These are phyloP conservation scores for Alloteropsis semialata DNA, from an alignment of 176 grass and related monocot genomes.

Conservation along the genomic window DNA sequence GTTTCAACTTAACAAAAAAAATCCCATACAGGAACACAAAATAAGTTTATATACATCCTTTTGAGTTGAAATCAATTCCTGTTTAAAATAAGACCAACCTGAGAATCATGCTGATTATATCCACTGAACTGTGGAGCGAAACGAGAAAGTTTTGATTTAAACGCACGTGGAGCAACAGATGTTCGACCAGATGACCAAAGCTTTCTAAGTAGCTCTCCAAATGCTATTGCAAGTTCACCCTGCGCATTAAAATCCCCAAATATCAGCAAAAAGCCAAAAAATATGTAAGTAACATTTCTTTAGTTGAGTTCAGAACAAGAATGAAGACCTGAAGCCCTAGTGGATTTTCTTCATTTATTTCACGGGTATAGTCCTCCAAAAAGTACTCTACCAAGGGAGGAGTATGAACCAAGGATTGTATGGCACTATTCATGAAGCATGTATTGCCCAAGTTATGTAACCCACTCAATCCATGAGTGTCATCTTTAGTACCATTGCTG, in stretches of 20 bases:
- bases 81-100: slow-evolving; percentile 50
- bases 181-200: slow-evolving; percentile 75
- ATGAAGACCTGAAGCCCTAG: slow-evolving; percentile 81
- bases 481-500: slow-evolving; percentile 63
- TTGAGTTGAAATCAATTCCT: background rate
- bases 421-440: slow-evolving; percentile 98
- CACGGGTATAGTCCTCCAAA: slow-evolving; percentile 71
- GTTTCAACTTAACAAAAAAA: background rate
- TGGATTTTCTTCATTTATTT: slow-evolving; percentile 98
- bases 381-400: slow-evolving; percentile 89
- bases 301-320: background rate
- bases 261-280: slow-evolving; percentile 2
- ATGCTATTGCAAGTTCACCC: slow-evolving; percentile 95
- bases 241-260: slow-evolving; percentile 31
- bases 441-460: slow-evolving; percentile 98
- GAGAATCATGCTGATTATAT: slow-evolving; percentile 99
- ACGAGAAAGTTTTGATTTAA: slow-evolving; percentile 88
- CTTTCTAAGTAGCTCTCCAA: slow-evolving; percentile 87
- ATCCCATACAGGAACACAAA: background rate
- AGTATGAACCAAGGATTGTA: slow-evolving; percentile 93
- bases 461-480: slow-evolving; percentile 73
- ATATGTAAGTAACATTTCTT: background rate
- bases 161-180: slow-evolving; percentile 82
- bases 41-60: background rate
- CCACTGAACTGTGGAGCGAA: slow-evolving; percentile 98